These are phyloP conservation scores for Ophidiomyces ophidiicola DNA, from an alignment of 2,329 filamentous ascomycete species.

Conservation along the genomic window DNA sequence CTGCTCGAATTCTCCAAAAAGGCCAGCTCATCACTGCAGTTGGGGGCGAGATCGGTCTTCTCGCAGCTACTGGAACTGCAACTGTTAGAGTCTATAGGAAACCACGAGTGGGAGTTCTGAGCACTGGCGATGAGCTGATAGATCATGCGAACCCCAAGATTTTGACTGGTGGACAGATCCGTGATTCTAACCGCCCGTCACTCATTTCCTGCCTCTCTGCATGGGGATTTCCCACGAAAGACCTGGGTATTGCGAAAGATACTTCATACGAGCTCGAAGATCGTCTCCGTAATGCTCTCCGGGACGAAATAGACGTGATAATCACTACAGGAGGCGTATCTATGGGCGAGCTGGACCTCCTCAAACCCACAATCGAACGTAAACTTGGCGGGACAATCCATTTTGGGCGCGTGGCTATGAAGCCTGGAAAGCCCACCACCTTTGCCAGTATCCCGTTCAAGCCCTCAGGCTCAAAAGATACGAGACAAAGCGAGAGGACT, in stretches of 20 bases:
- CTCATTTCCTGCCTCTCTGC: slow-evolving; percentile 64
- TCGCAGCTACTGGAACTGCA: slow-evolving; percentile 69
- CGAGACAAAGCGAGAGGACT: slow-evolving; percentile 41
- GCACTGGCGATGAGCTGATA: slow-evolving; percentile 90
- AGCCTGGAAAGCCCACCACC: slow-evolving; percentile 93
- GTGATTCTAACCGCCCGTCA: slow-evolving; percentile 85
- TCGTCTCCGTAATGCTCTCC: slow-evolving; percentile 61
- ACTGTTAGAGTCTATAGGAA: slow-evolving; percentile 61
- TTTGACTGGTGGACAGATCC: slow-evolving; percentile 68
- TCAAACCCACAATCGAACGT: slow-evolving; percentile 92
- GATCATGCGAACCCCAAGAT: slow-evolving; percentile 49
- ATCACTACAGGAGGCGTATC: slow-evolving; percentile 90
- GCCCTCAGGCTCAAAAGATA: slow-evolving; percentile 18
- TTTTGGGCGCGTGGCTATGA: slow-evolving; percentile 94
- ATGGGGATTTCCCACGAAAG: slow-evolving; percentile 65
- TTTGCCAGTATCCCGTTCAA: slow-evolving; percentile 76
- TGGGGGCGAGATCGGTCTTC: slow-evolving; percentile 80
- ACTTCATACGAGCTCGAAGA: slow-evolving; percentile 58
- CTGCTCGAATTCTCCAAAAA: slow-evolving; percentile 56
- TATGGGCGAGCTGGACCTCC: slow-evolving; percentile 93
- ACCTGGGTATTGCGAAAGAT: slow-evolving; percentile 64
- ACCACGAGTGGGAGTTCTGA: slow-evolving; percentile 73
- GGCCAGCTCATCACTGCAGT: slow-evolving; percentile 75
- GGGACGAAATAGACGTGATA: slow-evolving; percentile 59
- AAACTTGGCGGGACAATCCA: slow-evolving; percentile 83